These are phyloP conservation scores for Aaosphaeria arxii DNA, from an alignment of 2,329 filamentous ascomycete genomes.

Conservation along the genomic window DNA sequence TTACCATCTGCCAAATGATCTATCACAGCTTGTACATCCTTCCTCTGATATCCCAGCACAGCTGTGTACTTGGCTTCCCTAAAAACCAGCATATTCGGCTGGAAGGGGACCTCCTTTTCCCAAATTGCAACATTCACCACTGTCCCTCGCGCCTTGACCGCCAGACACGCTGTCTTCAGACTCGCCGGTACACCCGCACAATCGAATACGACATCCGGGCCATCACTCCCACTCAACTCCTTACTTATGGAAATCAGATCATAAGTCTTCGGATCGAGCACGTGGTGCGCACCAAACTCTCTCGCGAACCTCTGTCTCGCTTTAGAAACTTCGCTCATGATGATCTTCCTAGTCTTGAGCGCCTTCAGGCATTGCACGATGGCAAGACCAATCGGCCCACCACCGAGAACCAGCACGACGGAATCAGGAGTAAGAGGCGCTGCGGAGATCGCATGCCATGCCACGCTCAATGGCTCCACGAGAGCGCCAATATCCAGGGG, in stretches of 20 bases:
- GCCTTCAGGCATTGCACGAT: constrained; percentile 58
- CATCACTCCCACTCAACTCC: constrained; percentile 48
- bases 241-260: constrained; percentile 47
- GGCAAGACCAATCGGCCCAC: constrained; percentile 61
- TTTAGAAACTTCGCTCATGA: constrained; percentile 56
- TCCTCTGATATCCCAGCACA: constrained; percentile 49
- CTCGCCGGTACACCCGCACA: constrained; percentile 58
- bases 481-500: constrained; percentile 55
- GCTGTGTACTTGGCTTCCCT: constrained; percentile 53
- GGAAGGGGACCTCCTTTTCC: constrained; percentile 54
- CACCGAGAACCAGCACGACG: constrained; percentile 56
- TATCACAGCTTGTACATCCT: constrained; percentile 59
- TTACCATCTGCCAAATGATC: constrained; percentile 42
- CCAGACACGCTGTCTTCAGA: constrained; percentile 41
- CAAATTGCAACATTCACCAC: constrained; percentile 66
- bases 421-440: constrained; percentile 47
- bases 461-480: constrained; percentile 62
- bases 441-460: constrained; percentile 60
- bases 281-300: constrained; percentile 54
- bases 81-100: constrained; percentile 54
- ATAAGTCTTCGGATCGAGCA: constrained; percentile 53
- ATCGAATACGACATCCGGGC: constrained; percentile 60
- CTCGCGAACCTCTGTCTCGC: constrained; percentile 51
- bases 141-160: constrained; percentile 53
- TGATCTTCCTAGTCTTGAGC: constrained; percentile 52